A percentile compares a stretch with the other conserved stretches of the same genome.
phyloP scores from a whole-genome alignment of 2,329 filamentous ascomycete genomes.

The Cladosporium sp. region DNA sequence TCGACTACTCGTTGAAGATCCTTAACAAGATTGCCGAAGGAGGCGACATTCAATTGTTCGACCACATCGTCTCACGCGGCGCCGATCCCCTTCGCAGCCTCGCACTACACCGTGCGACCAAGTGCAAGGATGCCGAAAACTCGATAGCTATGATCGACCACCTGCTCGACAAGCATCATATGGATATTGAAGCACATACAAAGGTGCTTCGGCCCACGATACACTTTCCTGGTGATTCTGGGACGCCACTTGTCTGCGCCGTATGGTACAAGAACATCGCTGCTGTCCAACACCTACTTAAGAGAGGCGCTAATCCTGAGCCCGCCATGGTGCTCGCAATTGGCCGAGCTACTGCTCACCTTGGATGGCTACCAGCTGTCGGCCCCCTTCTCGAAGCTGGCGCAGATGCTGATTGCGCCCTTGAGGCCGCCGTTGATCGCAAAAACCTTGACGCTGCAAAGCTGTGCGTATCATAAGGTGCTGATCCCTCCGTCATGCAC shows the following conservation, averaged over 20 bases:
- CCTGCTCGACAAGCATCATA: constrained; percentile 19
- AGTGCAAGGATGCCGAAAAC: constrained; percentile 12
- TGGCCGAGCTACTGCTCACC: background rate
- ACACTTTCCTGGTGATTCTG: constrained; percentile 5
- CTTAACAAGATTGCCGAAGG: constrained; percentile 20
- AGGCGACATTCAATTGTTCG: constrained; percentile 20
- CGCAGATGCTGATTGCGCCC: constrained; percentile 1
- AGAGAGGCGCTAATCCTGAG: constrained; percentile 15
- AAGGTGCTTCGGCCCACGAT: constrained; percentile 17
- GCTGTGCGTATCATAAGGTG: constrained; percentile 17
- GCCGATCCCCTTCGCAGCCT: constrained; percentile 18
- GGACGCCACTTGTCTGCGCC: constrained; percentile 18
- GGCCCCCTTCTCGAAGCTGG: constrained; percentile 17
- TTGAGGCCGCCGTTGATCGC: background rate
- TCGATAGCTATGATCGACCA: constrained; percentile 16
- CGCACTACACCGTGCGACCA: constrained; percentile 19
- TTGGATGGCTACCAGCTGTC: constrained; percentile 13
- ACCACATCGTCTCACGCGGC: constrained; percentile 20
- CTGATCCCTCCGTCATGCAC: background rate
- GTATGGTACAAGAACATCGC: constrained; percentile 19
- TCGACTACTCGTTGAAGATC: constrained; percentile 19
- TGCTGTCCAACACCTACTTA: constrained; percentile 15
- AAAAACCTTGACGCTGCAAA: constrained; percentile 16
- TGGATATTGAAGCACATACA: constrained; percentile 19
- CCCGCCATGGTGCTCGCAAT: background rate